Percentiles rank a stretch among this genome's conserved stretches.
Conservation (phyloP, 768 basidiomycete species). For the Suillus clintonianus region DNA sequence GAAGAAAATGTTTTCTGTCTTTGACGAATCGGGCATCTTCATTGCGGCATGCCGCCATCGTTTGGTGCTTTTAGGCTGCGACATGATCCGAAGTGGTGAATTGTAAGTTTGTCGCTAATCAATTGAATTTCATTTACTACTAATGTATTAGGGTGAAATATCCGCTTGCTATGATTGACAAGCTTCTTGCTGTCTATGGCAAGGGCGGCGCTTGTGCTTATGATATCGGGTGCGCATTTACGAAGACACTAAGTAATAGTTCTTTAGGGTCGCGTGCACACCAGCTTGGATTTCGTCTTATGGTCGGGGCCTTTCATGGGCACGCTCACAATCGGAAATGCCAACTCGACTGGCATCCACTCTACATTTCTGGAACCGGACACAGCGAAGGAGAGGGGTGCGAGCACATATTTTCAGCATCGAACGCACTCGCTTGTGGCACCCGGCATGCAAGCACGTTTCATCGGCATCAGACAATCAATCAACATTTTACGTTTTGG, state of each 20-base stretch:
- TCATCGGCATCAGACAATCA: constrained; percentile 27
- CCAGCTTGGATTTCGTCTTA: constrained; percentile 1
- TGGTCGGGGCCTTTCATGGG: constrained; percentile 30
- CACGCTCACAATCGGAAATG: constrained; percentile 29
- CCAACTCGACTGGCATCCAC: constrained; percentile 29
- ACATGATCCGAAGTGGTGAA: background rate
- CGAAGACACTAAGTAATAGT: constrained; percentile 14
- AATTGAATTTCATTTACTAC: no score
- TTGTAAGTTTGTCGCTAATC: background rate
- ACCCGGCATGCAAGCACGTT: constrained; percentile 23
- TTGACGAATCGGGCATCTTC: background rate
- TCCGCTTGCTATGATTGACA: constrained; percentile 13
- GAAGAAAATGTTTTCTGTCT: constrained; percentile 1
- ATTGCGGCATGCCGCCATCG: background rate
- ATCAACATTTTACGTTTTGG: constrained; percentile 19
- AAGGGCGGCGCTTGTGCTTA: constrained; percentile 18
- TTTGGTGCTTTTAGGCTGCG: background rate
- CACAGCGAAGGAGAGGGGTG: constrained; percentile 28
- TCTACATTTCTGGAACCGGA: constrained; percentile 23
- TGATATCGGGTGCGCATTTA: constrained; percentile 29
- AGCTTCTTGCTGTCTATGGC: constrained; percentile 18
- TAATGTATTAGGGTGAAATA: constrained; percentile 16
- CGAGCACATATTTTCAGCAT: constrained; percentile 26
- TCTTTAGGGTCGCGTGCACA: constrained; percentile 11
- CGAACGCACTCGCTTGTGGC: constrained; percentile 21